Evolutionary conservation across 2,329 filamentous ascomycete genomes (phyloP), one percentile per base, ranked within the genome.

Genomic region (Verticillium nubilum): DNA sequence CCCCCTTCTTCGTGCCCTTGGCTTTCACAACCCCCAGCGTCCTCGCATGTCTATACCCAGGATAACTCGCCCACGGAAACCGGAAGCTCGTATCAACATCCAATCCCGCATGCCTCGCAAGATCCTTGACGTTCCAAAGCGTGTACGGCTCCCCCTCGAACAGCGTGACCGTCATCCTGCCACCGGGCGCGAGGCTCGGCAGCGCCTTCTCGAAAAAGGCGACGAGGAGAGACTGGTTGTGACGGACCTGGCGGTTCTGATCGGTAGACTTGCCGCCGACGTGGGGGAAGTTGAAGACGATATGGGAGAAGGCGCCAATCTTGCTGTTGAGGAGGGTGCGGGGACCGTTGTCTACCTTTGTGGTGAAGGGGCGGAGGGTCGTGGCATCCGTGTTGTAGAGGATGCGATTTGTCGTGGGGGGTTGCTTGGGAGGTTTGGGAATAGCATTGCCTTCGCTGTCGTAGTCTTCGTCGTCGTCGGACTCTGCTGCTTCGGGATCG

Each of bases 241-340:
- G 86, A 59, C 95, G 87, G 15, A 97, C 92, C 76, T 99, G 95
- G 35, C 95, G 83, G 77, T 97, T 97, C 59, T 97, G 89, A 76
- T 98, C 93, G 66, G 89, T 98, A 64, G 86, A 90, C 68, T 96
- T 88, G 53, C 95, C 95, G 64, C 95, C 95, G 3, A 96, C 90
- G 77, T 99, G 95, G 35, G 95, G 95, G 74, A 99, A 99, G 80
- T 97, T 97, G 85, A 98, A 99, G 65, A 94, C 81, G 63, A 98
- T 88, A 59, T 86, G 83, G 72, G 96, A 87, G 80, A 89, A 93
- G 4, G 78, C 73, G 3, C 67, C 59, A 10, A 58, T 63, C 57
- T 60, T 69, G 56, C 57, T 58, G 60, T 58, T 57, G 58, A 61
- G 58, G 54, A 33, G 56, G 28, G 56, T 31, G 56, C 62, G 62